phyloP scores from a whole-genome alignment of 179 eudicot genomes.

The Vitellaria paradoxa region DNA sequence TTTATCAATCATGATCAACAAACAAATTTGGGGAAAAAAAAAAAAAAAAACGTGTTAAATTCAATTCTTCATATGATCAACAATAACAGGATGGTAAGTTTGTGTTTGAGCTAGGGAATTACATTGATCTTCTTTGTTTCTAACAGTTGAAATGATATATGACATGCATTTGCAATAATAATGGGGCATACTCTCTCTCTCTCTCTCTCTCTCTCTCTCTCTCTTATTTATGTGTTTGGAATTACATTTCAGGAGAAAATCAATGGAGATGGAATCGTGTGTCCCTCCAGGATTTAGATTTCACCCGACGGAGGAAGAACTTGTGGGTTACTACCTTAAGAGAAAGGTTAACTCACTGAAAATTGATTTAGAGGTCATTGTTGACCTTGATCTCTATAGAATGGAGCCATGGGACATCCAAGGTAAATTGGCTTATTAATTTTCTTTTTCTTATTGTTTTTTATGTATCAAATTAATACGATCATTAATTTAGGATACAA shows the following conservation, averaged over 20 bases:
- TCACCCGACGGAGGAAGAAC: conserved; percentile 90
- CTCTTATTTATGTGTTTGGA: not conserved
- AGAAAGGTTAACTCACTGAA: conserved; percentile 61
- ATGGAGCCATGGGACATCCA: conserved; percentile 95
- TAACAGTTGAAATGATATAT: too few species aligned
- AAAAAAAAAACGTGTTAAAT: too few species aligned
- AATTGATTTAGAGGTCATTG: conserved; percentile 72
- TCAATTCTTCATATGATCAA: too few species aligned
- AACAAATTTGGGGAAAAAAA: too few species aligned
- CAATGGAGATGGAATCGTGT: conserved; percentile 60
- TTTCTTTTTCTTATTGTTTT: not conserved
- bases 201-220: not conserved
- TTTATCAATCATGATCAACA: too few species aligned
- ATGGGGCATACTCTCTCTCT: too few species aligned
- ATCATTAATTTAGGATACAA: too few species aligned
- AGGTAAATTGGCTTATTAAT: conserved; percentile 36
- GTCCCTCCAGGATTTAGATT: conserved; percentile 93
- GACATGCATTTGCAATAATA: too few species aligned
- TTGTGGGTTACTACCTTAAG: conserved; percentile 71
- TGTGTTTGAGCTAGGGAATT: too few species aligned
- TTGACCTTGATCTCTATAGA: conserved; percentile 74
- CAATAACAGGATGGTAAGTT: too few species aligned
- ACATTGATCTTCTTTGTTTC: too few species aligned
- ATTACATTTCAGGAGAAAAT: conserved; percentile 11
- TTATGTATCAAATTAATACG: not conserved